Base-by-base conservation (phyloP, 768 basidiomycete genomes). In the Tubosaeta sp. region DNA sequence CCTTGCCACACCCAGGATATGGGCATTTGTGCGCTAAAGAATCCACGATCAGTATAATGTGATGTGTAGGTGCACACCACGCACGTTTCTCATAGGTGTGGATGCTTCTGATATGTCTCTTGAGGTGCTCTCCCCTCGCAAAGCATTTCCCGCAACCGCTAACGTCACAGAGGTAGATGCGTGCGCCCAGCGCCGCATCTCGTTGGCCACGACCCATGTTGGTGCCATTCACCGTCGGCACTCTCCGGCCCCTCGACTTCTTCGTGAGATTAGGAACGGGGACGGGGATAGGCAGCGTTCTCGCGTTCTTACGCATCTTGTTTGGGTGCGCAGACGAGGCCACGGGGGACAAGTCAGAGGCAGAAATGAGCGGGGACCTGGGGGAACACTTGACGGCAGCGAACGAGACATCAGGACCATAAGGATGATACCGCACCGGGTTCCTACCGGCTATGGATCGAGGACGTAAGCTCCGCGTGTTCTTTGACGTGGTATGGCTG, bases 81-180 rank as follows among this genome's bases (percentile, higher is more conserved):
- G 69, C 64, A 94, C 92, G 92, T 75, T 91, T 93, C 67, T 94
- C 91, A 68, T 93, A 81, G 22, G 92, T 93, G 71, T 95, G 92
- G 49, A 95, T 91, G 62, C 86, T 87, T 59, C 90, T 72, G 37
- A 94, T 80, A 67, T 95, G 92, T 56, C 93, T 75, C 76, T 94
- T 94, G 57, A 95, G 72, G 67, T 95, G 93, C 70, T 95, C 93
- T 19, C 87, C 86, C 29, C 93, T 78, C 33, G 86, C 84, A 69
- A 95, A 95, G 60, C 85, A 88, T 71, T 93, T 93, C 39, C 86
- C 87, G 67, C 93, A 95, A 6, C 84, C 91, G 14, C 80, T 78
- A 26, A 93, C 90, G 53, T 80, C 79, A 74, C 91, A 94, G 44
- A 81, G 73, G 66, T 90, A 90, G 59, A 81, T 75, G 54, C 83